These are phyloP conservation scores for Penicillium sp. DNA, from an alignment of 2,329 filamentous ascomycete species.

Conservation along the genomic window DNA sequence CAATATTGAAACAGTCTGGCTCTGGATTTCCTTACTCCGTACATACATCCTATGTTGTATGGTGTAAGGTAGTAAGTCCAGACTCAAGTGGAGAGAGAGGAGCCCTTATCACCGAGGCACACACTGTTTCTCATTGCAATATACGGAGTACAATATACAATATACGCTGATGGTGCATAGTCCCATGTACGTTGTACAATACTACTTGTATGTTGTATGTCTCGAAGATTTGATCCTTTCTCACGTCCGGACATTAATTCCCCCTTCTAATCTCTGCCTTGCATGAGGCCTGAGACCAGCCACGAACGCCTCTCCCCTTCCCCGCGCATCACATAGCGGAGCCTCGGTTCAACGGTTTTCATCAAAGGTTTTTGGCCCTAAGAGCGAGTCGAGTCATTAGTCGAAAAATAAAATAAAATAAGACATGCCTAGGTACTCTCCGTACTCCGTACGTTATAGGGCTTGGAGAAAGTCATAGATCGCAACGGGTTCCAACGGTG, in stretches of 20 bases:
- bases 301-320: slow-evolving; percentile 9
- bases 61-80: background rate
- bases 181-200: too few relatives aligned
- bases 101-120: slow-evolving; percentile 4
- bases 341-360: slow-evolving; percentile 16
- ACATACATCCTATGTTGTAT: background rate
- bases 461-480: slow-evolving; percentile 5
- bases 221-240: background rate
- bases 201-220: too few relatives aligned
- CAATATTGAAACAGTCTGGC: background rate
- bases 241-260: background rate
- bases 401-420: background rate
- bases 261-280: background rate
- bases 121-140: background rate
- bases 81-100: background rate
- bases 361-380: slow-evolving; percentile 1
- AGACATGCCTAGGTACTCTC: too few relatives aligned
- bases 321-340: slow-evolving; percentile 7
- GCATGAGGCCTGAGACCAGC: slow-evolving; percentile 5
- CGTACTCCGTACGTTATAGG: background rate
- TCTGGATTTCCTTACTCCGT: background rate
- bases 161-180: too few relatives aligned
- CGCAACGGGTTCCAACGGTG: slow-evolving; percentile 3
- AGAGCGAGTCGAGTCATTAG: background rate
- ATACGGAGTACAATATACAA: too few relatives aligned